Base-by-base conservation (phyloP, 129 eudicot species). In the Centrapalus pauciflorus region DNA sequence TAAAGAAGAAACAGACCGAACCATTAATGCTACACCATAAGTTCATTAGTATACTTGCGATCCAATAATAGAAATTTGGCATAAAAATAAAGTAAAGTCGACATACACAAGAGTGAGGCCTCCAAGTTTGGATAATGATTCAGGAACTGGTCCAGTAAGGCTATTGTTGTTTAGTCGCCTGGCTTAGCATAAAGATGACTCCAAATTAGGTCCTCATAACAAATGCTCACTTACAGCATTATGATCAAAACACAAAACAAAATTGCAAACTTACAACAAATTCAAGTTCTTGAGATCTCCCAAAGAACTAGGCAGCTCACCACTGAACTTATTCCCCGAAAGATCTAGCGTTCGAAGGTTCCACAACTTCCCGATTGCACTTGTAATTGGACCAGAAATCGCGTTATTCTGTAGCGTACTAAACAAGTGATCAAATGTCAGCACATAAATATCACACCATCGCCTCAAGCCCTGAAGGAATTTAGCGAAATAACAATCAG, bases 131-230 rank as follows among this genome's bases (percentile, higher is more conserved):
- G 92, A 82, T 49, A 93, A 81, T n/a, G 99, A 83, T 21, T 86
- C 80, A n/a, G 99, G 99, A 74, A 87, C 87, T 6, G 77, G 61
- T 62, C 96, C 99, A 5, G 61, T 70, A 61, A 93, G 90, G 78
- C 95, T 93, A 58, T 93, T 93, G 85, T 93, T 93, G 89, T 89
- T 93, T 21, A 93, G 88, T 54, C 99, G 95, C 86, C 99, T 89
- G 83, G 60, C 70, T 79, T 71, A 76, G 61, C 80, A 76, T 28
- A 81, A 60, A 27, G 10, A 32, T 11, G 66, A 66, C 16, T 69
- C 2, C 37, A 45, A 40, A 28, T 29, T 65, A 67, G 65, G 58
- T 64, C 61, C 16, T 21, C 7, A 45, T 29, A 55, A 29, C 49
- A 28, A 7, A 17, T 55, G 21, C 28, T 73, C 16, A 19, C 23